Evolutionary conservation across 169 alveolate species (phyloP), one percentile per base, ranked within the genome.

Genomic region (Plasmodium coatneyi): DNA sequence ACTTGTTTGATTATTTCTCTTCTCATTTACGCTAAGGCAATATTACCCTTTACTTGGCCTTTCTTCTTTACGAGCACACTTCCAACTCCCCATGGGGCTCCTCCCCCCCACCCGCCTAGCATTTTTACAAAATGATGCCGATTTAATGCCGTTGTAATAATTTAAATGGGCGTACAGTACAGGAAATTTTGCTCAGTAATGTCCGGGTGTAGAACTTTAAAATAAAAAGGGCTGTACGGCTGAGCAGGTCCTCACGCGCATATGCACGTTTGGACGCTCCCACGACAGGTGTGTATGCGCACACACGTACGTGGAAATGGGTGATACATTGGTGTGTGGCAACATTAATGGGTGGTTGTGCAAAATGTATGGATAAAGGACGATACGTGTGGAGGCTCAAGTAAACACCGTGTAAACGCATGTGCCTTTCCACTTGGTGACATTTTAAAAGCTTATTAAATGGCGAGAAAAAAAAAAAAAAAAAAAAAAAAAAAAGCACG

Each of bases 391-490:
- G 71, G 54, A 28, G 49, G 39, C 19, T 14, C 66, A 46, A 49
- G 56, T 71, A 71, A 46, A 41, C n/a, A 79, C 25, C 41, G 36
- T 56, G 43, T 41, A 16, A 52, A 25, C 32, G 25, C 54, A 36
- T n/a, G 46, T 71, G 54, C 83, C 32, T 72, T 34, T 34, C 34
- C 74, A 56, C 54, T 52, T 84, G 52, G 81, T 72, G 66, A 84
- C 84, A 76, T 78, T 84, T 84, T 84, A 84, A 84, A 84, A 84
- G 93, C 86, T 84, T n/a, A 66, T 76, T 70, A 84, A 84, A 71
- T 39, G 54, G 39, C 3, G 54, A 71, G 52, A n/a, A 71, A 34
- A 25, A 16, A 22, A 70, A 28, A n/a, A 71, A 70, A 49, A 83
- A 83, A 83, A 83, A 25, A 28, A 82, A 6, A 60, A 66, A 9